A percentile compares a stretch with the other conserved stretches of the same genome.
Conservation (phyloP, 768 basidiomycete genomes). For the Tricholoma terreum region DNA sequence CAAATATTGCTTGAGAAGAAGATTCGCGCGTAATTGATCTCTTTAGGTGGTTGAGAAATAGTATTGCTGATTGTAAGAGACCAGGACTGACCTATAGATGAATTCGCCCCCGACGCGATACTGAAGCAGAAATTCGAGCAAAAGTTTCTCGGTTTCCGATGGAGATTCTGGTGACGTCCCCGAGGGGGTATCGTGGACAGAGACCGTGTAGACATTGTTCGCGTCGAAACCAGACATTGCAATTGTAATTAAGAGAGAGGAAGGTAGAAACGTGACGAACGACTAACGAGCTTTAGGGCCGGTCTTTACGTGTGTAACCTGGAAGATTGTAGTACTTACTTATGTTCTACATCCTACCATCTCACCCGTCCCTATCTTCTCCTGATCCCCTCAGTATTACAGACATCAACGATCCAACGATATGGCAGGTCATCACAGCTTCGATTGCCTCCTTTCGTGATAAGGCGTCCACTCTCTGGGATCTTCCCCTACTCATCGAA, state of each 20-base stretch:
- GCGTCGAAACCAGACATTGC: conserved; percentile 86
- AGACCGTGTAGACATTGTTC: conserved; percentile 77
- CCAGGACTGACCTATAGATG: conserved; percentile 70
- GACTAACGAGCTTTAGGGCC: conserved; percentile 23
- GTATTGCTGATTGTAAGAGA: background rate
- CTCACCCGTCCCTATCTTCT: conserved; percentile 19
- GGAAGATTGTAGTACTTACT: no score
- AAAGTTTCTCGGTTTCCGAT: conserved; percentile 74
- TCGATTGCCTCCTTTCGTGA: conserved; percentile 15
- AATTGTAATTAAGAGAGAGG: conserved; percentile 9
- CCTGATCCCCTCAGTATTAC: conserved; percentile 29
- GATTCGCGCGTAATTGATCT: conserved; percentile 86
- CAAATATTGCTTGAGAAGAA: conserved; percentile 83
- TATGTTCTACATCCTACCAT: conserved; percentile 22
- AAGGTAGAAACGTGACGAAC: conserved; percentile 8
- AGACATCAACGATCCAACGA: conserved; percentile 21
- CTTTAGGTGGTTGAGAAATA: conserved; percentile 33
- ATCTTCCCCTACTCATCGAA: conserved; percentile 26
- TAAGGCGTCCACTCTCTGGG: conserved; percentile 9
- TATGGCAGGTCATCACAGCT: conserved; percentile 25
- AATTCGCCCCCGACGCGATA: conserved; percentile 91
- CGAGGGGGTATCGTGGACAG: conserved; percentile 64
- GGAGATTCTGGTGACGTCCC: conserved; percentile 64
- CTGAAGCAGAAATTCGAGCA: conserved; percentile 83
- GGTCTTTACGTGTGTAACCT: conserved; percentile 24